A percentile compares a stretch with the other conserved stretches of the same genome.
Evolutionary conservation across 257 asterid species (phyloP).

Genomic region (Lycium barbarum): DNA sequence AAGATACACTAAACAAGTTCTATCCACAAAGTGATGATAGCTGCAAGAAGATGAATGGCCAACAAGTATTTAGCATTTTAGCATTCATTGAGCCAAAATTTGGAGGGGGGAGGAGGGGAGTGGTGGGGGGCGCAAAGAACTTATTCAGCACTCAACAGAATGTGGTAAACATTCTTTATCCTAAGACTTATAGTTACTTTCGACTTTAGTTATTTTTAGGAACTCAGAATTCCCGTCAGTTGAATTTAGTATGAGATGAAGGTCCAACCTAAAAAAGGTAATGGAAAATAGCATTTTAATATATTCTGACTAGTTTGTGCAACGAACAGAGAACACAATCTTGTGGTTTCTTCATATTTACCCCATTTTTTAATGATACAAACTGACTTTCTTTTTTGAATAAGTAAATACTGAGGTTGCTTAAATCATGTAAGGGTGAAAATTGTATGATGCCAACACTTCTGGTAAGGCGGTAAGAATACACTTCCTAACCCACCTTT

Average conservation of each 20-base stretch:
- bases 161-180: not conserved
- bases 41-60: not conserved
- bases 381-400: not conserved
- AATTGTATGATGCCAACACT: not conserved
- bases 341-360: not conserved
- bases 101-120: not conserved
- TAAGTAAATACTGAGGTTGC: not conserved
- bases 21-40: not conserved
- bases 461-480: not conserved
- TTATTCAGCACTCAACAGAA: not conserved
- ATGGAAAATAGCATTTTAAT: not conserved
- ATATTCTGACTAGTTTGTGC: not conserved
- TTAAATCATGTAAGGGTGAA: not conserved
- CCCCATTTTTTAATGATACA: not conserved
- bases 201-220: no score
- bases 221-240: no score
- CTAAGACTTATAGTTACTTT: no score
- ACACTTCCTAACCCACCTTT: not conserved
- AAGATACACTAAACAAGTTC: not conserved
- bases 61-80: not conserved
- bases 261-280: not conserved
- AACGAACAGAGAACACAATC: not conserved
- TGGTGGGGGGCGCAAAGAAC: not conserved
- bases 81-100: not conserved
- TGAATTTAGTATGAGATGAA: no score